Percentiles rank a stretch among this genome's conserved stretches.
These are phyloP conservation scores for Boletellus deceptivus DNA, from an alignment of 1,284 basidiomycete species.

Conservation along the genomic window DNA sequence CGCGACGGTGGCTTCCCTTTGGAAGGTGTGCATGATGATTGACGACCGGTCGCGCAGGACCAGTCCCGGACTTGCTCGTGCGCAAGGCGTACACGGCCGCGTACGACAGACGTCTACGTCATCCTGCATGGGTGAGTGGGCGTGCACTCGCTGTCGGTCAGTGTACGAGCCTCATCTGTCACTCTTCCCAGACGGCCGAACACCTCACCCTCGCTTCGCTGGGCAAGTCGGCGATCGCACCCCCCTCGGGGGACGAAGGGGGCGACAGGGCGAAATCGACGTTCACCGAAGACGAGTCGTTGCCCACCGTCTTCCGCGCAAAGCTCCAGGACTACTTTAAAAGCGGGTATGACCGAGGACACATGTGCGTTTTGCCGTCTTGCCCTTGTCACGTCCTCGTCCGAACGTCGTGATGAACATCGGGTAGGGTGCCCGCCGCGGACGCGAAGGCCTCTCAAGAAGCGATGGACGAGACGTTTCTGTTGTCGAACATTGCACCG, in stretches of 20 bases:
- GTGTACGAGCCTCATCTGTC: background rate
- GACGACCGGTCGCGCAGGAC: slow-evolving; percentile 52
- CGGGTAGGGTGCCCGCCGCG: slow-evolving; percentile 87
- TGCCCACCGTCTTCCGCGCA: slow-evolving; percentile 83
- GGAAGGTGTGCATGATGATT: background rate
- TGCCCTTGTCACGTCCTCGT: background rate
- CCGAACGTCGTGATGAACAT: background rate
- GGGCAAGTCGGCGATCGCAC: slow-evolving; percentile 44
- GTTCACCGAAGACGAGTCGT: slow-evolving; percentile 81
- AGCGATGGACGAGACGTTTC: slow-evolving; percentile 98
- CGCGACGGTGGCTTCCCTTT: no score
- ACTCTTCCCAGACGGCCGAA: slow-evolving; percentile 74
- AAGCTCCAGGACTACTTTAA: slow-evolving; percentile 88
- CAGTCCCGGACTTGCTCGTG: slow-evolving; percentile 76
- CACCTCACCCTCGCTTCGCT: slow-evolving; percentile 82
- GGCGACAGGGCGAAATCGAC: slow-evolving; percentile 77
- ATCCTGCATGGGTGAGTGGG: slow-evolving; percentile 84
- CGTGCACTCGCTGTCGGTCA: background rate
- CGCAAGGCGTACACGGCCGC: slow-evolving; percentile 84
- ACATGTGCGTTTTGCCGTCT: slow-evolving; percentile 65
- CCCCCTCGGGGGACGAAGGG: slow-evolving; percentile 34
- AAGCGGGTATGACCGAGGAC: slow-evolving; percentile 95
- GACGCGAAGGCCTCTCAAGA: slow-evolving; percentile 90
- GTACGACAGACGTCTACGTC: slow-evolving; percentile 88
- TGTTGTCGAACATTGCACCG: slow-evolving; percentile 94